These are phyloP conservation scores for Colletotrichum spaethianum DNA, from an alignment of 2,329 filamentous ascomycete genomes.

Conservation along the genomic window DNA sequence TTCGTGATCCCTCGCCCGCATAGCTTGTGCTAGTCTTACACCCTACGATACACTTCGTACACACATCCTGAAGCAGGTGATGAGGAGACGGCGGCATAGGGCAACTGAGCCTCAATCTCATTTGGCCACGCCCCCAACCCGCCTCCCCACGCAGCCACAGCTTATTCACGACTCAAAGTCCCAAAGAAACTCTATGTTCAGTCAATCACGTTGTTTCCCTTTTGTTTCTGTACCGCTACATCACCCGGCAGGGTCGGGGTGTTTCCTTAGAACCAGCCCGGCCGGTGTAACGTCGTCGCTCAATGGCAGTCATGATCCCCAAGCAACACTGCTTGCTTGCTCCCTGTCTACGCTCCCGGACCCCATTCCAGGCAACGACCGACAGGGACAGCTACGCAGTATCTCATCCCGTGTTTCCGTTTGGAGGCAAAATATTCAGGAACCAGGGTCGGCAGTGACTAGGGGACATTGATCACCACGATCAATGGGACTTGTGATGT, in stretches of 20 bases:
- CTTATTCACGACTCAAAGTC: slow-evolving; percentile 32
- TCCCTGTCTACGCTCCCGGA: neutral
- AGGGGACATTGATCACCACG: neutral
- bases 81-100: neutral
- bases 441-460: neutral
- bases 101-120: slow-evolving; percentile 35
- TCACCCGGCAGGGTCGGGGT: neutral
- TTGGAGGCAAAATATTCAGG: neutral
- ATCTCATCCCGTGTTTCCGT: neutral
- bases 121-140: slow-evolving; percentile 12
- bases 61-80: neutral
- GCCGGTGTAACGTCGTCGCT: neutral
- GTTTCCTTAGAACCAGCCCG: neutral
- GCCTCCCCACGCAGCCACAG: slow-evolving; percentile 30
- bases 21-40: neutral
- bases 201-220: neutral
- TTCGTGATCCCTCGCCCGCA: neutral
- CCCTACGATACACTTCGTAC: neutral
- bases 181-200: neutral
- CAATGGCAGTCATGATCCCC: slow-evolving; percentile 1
- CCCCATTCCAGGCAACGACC: slow-evolving; percentile 11
- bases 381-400: neutral
- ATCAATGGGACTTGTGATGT: neutral
- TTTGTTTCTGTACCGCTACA: neutral
- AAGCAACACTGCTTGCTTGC: neutral